phyloP scores from a whole-genome alignment of 257 asterid species.

The Agastache rugosa region DNA sequence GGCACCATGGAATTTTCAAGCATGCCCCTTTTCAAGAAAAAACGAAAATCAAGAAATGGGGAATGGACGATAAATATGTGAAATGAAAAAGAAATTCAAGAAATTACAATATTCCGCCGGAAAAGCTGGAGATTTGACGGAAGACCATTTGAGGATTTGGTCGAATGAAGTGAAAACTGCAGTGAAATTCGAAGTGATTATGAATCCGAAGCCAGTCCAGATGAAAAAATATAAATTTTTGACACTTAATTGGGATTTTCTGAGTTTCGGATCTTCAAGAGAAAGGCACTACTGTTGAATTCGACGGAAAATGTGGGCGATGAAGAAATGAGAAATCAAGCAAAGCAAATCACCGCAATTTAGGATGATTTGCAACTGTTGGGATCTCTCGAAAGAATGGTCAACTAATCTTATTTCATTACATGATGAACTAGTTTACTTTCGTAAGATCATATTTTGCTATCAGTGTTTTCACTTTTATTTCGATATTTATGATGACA shows the following conservation, averaged over 20 bases:
- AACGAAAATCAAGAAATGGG: background rate
- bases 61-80: background rate
- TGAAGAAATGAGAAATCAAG: background rate
- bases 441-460: too few relatives aligned
- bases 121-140: conserved; percentile 29
- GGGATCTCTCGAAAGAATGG: conserved; percentile 19
- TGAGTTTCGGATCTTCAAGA: conserved; percentile 19
- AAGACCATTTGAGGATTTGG: conserved; percentile 33
- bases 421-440: background rate
- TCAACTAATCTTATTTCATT: conserved; percentile 24
- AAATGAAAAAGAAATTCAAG: background rate
- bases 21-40: conserved; percentile 17
- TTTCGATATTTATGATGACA: too few relatives aligned
- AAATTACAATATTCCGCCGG: conserved; percentile 9
- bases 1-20: conserved; percentile 36
- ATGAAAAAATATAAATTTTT: background rate
- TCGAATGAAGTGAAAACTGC: conserved; percentile 10
- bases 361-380: conserved; percentile 31
- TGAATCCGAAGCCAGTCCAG: conserved; percentile 25
- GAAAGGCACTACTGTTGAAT: background rate
- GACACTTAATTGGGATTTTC: conserved; percentile 11
- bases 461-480: too few relatives aligned
- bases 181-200: conserved; percentile 11
- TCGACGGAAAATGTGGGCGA: background rate
- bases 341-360: conserved; percentile 25